These are phyloP conservation scores for barley (Hordeum vulgare) DNA, from an alignment of 176 grass and related monocot species.

Conservation along the genomic window MorexV3_pseudomolecules_assembly NC_058518.1:479332989-479333488, in stretches of 20 bases:
- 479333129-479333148: not conserved
- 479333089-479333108: not conserved
- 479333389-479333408: conserved; percentile 86
- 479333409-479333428: conserved; percentile 96
- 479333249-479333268: conserved; percentile 72
- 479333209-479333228: conserved; percentile 76
- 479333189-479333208: conserved; percentile 65
- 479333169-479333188: conserved; percentile 86
- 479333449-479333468: conserved; percentile 75
- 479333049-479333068: not conserved
- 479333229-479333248: conserved; percentile 79
- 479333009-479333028: conserved; percentile 93
- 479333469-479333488: conserved; percentile 86
- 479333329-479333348: not conserved
- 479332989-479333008: conserved; percentile 76
- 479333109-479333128: not conserved
- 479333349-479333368: not conserved
- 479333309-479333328: not conserved
- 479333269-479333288: not conserved
- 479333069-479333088: not conserved
- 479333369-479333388: conserved; percentile 86
- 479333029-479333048: conserved; percentile 66
- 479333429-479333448: conserved; percentile 87
- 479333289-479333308: not conserved
- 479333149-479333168: conserved; percentile 57